Conservation (phyloP, 2,329 filamentous ascomycete species). For the Polychaeton citri region DNA sequence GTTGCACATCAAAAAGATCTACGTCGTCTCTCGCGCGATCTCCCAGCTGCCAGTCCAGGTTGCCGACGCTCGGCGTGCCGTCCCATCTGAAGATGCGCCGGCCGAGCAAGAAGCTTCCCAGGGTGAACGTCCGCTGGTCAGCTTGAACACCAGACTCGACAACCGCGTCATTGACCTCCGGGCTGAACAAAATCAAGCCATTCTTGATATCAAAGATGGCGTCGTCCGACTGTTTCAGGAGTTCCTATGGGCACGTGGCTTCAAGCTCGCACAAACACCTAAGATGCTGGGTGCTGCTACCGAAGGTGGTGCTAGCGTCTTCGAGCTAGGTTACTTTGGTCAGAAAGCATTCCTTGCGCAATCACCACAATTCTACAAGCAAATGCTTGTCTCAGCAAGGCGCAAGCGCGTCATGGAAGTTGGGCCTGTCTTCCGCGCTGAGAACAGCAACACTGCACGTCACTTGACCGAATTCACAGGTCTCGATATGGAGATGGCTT, state of each 20-base stretch:
- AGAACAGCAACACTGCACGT: slow-evolving; percentile 70
- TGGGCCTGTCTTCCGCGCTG: slow-evolving; percentile 72
- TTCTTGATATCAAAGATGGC: slow-evolving; percentile 56
- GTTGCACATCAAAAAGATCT: slow-evolving; percentile 79
- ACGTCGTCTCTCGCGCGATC: slow-evolving; percentile 54
- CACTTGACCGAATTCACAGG: slow-evolving; percentile 85
- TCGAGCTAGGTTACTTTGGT: slow-evolving; percentile 80
- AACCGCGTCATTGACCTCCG: slow-evolving; percentile 90
- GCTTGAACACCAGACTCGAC: slow-evolving; percentile 72
- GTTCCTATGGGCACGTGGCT: slow-evolving; percentile 62
- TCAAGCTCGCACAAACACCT: slow-evolving; percentile 77
- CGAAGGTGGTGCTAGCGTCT: slow-evolving; percentile 87
- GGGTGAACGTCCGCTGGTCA: slow-evolving; percentile 53
- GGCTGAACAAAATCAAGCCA: slow-evolving; percentile 79
- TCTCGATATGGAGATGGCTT: slow-evolving; percentile 84
- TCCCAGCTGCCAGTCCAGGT: slow-evolving; percentile 47
- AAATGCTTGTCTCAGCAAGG: slow-evolving; percentile 69
- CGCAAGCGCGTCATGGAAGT: slow-evolving; percentile 67
- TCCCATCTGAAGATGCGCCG: slow-evolving; percentile 36
- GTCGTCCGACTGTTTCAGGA: slow-evolving; percentile 60
- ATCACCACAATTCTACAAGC: slow-evolving; percentile 77
- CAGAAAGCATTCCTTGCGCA: slow-evolving; percentile 69
- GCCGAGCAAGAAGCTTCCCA: slow-evolving; percentile 37
- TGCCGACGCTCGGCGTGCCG: slow-evolving; percentile 37
- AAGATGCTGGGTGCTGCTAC: slow-evolving; percentile 81